Evolutionary conservation across 2,329 filamentous ascomycete genomes (phyloP).

Genomic region (Fusarium stilboides): DNA sequence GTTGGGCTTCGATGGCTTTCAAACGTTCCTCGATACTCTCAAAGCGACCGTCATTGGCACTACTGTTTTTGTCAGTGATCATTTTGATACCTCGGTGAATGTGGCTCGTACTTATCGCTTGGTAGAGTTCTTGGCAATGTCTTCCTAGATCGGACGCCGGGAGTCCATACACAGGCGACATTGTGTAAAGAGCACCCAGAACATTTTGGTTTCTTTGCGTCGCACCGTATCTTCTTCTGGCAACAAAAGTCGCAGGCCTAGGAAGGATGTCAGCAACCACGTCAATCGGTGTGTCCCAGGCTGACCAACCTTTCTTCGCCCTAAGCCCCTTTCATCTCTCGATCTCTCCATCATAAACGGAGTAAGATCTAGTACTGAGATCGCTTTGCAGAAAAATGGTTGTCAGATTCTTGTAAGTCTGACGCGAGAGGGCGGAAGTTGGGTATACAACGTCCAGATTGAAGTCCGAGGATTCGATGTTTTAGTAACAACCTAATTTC

Average conservation of each 20-base stretch:
- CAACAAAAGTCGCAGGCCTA: conserved; percentile 23
- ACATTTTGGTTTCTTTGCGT: conserved; percentile 20
- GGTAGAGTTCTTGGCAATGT: neutral
- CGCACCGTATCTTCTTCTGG: conserved; percentile 20
- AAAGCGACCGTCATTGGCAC: neutral
- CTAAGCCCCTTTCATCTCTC: neutral
- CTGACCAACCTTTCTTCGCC: conserved; percentile 13
- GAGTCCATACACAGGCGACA: conserved; percentile 15
- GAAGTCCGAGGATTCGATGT: neutral
- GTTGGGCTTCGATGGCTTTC: conserved; percentile 12
- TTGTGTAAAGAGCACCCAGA: conserved; percentile 1
- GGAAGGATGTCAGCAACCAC: neutral
- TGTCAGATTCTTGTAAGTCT: too few relatives aligned
- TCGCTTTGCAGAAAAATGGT: too few relatives aligned
- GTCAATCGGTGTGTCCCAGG: neutral
- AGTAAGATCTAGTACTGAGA: neutral
- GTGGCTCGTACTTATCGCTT: neutral
- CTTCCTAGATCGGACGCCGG: neutral
- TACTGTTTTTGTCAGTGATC: neutral
- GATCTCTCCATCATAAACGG: conserved; percentile 1
- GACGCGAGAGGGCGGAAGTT: neutral
- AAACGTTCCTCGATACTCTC: conserved; percentile 2
- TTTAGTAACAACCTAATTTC: neutral
- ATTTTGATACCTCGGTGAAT: rapidly evolving
- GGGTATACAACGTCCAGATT: neutral